These are phyloP conservation scores for Aspergillus tanneri DNA, from an alignment of 2,329 filamentous ascomycete species.

Conservation along the genomic window DNA sequence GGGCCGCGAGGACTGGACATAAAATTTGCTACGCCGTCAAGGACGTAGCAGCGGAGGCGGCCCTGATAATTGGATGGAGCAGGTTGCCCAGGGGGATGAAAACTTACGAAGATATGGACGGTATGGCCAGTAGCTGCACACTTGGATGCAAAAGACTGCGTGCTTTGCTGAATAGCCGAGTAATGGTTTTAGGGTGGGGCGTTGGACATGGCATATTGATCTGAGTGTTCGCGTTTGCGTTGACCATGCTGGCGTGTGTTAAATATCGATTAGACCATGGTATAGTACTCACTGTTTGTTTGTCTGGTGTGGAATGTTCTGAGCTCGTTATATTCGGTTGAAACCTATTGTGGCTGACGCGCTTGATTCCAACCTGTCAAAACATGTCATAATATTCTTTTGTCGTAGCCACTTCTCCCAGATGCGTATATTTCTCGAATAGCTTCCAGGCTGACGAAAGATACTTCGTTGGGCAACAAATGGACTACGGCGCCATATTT, in stretches of 20 bases:
- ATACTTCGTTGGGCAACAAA: no score
- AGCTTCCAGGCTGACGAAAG: no score
- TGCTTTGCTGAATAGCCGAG: constrained; percentile 58
- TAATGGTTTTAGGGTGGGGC: constrained; percentile 58
- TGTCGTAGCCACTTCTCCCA: no score
- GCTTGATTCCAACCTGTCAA: no score
- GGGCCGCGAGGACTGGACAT: constrained; percentile 67
- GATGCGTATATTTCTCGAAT: no score
- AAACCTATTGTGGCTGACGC: no score
- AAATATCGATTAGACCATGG: no score
- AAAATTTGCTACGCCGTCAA: constrained; percentile 68
- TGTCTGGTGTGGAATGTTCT: not conserved
- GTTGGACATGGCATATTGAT: constrained; percentile 68
- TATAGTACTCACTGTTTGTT: not conserved
- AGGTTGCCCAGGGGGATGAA: no score
- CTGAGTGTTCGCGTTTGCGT: constrained; percentile 63
- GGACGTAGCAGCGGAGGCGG: constrained; percentile 64
- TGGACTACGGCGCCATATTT: no score
- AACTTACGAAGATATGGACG: constrained; percentile 61
- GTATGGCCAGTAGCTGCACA: constrained; percentile 50
- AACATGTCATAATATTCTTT: no score
- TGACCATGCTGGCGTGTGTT: constrained; percentile 55
- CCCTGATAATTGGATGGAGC: constrained; percentile 27
- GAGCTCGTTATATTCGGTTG: no score
- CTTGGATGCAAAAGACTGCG: constrained; percentile 55